phyloP scores from a whole-genome alignment of 345 rosid species.

The Linum usitatissimum region DNA sequence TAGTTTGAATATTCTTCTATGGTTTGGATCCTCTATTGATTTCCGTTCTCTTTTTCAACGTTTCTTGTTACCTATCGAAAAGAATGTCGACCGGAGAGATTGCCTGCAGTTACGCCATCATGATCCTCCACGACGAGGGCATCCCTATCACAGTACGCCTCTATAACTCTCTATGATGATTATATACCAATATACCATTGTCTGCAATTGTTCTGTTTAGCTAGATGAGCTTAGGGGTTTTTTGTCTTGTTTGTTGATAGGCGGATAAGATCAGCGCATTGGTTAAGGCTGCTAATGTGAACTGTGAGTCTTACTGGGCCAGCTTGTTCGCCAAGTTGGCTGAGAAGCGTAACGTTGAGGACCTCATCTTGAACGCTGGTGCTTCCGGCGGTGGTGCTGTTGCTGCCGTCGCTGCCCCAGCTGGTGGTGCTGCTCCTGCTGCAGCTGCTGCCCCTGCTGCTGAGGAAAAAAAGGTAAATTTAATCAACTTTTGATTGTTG shows the following conservation, averaged over 20 bases:
- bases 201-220: not conserved
- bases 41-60: not conserved
- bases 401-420: slow-evolving; percentile 31
- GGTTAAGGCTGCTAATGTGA: slow-evolving; percentile 49
- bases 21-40: not conserved
- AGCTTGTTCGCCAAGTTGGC: slow-evolving; percentile 67
- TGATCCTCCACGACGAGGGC: slow-evolving; percentile 54
- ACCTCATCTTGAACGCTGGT: slow-evolving; percentile 64
- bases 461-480: slow-evolving; percentile 65
- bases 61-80: not conserved
- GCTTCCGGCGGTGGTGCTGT: slow-evolving; percentile 68
- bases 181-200: not conserved
- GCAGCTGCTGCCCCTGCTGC: slow-evolving; percentile 40
- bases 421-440: slow-evolving; percentile 36
- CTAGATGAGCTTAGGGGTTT: not conserved
- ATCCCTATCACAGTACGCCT: slow-evolving; percentile 42
- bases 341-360: slow-evolving; percentile 55
- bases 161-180: not conserved
- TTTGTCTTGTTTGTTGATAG: not conserved
- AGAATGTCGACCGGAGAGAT: slow-evolving; percentile 39
- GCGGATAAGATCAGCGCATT: slow-evolving; percentile 8
- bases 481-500: too few relatives aligned
- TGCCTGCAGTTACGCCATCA: slow-evolving; percentile 57
- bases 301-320: slow-evolving; percentile 73
- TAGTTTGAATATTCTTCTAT: too few relatives aligned